Base-by-base conservation (phyloP, 495 filamentous ascomycete species). In the Penicillium manginii region DNA sequence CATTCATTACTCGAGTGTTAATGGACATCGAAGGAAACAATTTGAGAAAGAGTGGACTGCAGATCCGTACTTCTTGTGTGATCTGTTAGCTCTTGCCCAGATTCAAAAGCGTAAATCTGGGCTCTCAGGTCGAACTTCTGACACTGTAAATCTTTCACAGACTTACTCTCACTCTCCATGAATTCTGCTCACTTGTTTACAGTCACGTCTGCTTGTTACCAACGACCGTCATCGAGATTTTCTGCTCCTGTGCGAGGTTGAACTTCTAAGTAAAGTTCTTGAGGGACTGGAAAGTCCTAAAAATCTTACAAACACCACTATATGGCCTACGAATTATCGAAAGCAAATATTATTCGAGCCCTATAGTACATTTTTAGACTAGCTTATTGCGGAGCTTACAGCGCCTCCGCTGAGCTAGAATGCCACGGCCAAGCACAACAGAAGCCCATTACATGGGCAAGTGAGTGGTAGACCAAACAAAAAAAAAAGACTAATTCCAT, bases 161-260 rank as follows among this genome's bases (percentile, higher is more conserved):
- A 3, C 18, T 50, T 17, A 21, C 19, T 23, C 45, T 23, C 21
- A 17, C 50, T 56, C n/a, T 54, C 31, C 11, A 11, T 33, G 37
- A 35, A 15, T 52, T 40, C 22, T 10, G 35, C 57, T 57, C 4
- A 63, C 18, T 47, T 2, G 7, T 17, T 32, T 33, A 12, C 2
- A 69, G 63, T 62, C 66, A 11, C 63, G 58, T 55, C 60, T 69
- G 50, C 51, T 69, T 37, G 60, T 66, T 15, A 57, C 60, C 4
- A 47, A 51, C 31, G 8, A 35, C 10, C 18, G 23, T 19, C 50
- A 66, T 26, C 22, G n/a, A 4, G 53, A 66, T 42, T 64, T n/a
- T 21, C 51, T 69, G 11, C 18, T 52, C 29, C 18, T 56, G 5
- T 64, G 52, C 39, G 63, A 69, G 55, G 50, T 58, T 35, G 8